Conservation (phyloP, 805 yeast species). For the Lipomyces mesembrius region DNA sequence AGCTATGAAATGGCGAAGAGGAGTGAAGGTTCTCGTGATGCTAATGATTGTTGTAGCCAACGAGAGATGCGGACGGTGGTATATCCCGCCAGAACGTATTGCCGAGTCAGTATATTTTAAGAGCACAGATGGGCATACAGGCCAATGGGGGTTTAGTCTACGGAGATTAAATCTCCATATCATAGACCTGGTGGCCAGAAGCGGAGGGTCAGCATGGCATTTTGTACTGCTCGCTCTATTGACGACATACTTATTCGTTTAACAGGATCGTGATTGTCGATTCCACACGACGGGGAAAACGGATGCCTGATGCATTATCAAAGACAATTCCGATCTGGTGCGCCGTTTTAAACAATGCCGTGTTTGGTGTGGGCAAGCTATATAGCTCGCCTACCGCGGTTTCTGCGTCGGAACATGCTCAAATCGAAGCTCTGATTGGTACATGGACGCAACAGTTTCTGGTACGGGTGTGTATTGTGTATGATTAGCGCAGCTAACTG, state of each 20-base stretch:
- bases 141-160: constrained; percentile 77
- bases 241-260: background rate
- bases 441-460: constrained; percentile 53
- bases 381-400: constrained; percentile 60
- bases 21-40: background rate
- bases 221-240: background rate
- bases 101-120: constrained; percentile 71
- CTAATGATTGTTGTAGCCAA: constrained; percentile 63
- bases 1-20: background rate
- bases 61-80: constrained; percentile 89
- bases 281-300: constrained; percentile 83
- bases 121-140: constrained; percentile 88
- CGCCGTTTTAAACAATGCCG: constrained; percentile 66
- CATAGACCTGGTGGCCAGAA: constrained; percentile 52
- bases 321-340: constrained; percentile 94
- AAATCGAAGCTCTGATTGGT: constrained; percentile 56
- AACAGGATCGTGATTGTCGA: constrained; percentile 62
- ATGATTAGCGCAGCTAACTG: background rate
- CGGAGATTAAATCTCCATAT: constrained; percentile 78
- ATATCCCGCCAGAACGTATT: constrained; percentile 55
- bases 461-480: constrained; percentile 39
- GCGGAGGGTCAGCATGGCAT: constrained; percentile 50
- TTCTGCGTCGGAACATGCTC: constrained; percentile 59
- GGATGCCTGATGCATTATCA: constrained; percentile 83
- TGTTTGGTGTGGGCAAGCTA: constrained; percentile 49